Base-by-base conservation (phyloP, 495 filamentous ascomycete species). In the Hyphodiscus hymeniophilus region DNA sequence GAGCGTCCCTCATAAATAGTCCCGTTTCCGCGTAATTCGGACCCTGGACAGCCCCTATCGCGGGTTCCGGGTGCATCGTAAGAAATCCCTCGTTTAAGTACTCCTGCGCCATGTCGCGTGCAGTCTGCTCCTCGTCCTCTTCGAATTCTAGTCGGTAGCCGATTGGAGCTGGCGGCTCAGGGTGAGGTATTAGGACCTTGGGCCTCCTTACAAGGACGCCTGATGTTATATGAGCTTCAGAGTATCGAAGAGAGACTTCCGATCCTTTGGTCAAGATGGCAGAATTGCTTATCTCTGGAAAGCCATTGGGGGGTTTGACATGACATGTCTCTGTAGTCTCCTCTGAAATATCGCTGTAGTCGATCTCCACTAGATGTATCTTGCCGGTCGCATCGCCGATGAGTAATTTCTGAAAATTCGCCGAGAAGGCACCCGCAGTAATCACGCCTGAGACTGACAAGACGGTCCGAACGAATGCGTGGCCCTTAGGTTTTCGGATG, bases 311-410 rank as follows among this genome's bases (percentile, higher is more conserved):
- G 15, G 34, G n/a, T 11, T 7, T 17, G n/a, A 17, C 15, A 38
- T 11, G 18, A n/a, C n/a, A n/a, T n/a, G n/a, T n/a, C n/a, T n/a
- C n/a, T n/a, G n/a, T n/a, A n/a, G n/a, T 8, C 15, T 40, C 16
- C 7, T 50, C 47, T 23, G 40, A 35, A 21, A 42, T 24, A 24
- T 57, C 51, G 6, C 10, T 31, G 24, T 51, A 51, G 39, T 74
- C 60, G n/a, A 69, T 20, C 0, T 75, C 77, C 0, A 94, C 62
- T 0, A 92, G 57, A 48, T 84, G 83, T 7, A 95, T 66, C 0
- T 79, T 78, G 20, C 87, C 88, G 24, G 76, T 80, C 10, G 79
- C 79, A 61, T 89, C 87, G 20, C 89, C 88, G 28, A 95, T 66
- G 0, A 92, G 64, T 1, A 95, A 67, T 41, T 79, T 80, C 0